Conservation (phyloP, 306 rosid genomes). For the Glycine latifolia region DNA sequence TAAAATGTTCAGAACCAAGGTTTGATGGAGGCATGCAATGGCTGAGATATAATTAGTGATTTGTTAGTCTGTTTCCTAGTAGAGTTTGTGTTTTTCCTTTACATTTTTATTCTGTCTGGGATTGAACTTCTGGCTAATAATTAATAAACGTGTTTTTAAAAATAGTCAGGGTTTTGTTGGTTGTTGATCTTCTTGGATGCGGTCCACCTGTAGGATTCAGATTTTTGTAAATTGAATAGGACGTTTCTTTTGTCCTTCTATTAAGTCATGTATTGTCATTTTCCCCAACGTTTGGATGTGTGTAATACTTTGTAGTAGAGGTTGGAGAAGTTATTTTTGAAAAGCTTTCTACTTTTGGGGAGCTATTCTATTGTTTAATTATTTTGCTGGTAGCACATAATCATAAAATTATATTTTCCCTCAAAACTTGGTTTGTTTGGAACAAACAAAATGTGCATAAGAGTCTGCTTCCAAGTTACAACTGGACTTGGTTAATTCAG, state of each 20-base stretch:
- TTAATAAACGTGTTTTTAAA: conserved; percentile 12
- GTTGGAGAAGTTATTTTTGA: neutral
- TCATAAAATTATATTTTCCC: neutral
- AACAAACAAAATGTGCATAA: neutral
- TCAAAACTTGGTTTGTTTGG: neutral
- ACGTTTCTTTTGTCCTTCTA: conserved; percentile 19
- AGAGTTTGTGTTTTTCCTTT: conserved; percentile 15
- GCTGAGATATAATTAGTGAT: neutral
- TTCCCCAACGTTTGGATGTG: conserved; percentile 34
- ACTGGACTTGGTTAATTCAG: neutral
- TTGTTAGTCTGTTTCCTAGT: conserved; percentile 10
- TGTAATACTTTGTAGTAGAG: conserved; percentile 8
- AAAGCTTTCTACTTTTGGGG: conserved; percentile 3
- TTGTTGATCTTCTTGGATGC: conserved; percentile 38
- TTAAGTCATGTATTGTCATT: conserved; percentile 27
- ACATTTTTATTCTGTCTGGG: neutral
- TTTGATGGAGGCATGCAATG: conserved; percentile 17
- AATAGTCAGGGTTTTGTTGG: conserved; percentile 28
- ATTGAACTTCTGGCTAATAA: conserved; percentile 18
- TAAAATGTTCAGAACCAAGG: conserved; percentile 5
- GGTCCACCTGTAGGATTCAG: conserved; percentile 41
- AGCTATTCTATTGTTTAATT: neutral
- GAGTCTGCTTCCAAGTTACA: conserved; percentile 25
- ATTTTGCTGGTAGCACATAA: neutral
- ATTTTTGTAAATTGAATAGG: conserved; percentile 5